Evolutionary conservation across 768 basidiomycete species (phyloP).

Genomic region (Termitomyces sp.): DNA sequence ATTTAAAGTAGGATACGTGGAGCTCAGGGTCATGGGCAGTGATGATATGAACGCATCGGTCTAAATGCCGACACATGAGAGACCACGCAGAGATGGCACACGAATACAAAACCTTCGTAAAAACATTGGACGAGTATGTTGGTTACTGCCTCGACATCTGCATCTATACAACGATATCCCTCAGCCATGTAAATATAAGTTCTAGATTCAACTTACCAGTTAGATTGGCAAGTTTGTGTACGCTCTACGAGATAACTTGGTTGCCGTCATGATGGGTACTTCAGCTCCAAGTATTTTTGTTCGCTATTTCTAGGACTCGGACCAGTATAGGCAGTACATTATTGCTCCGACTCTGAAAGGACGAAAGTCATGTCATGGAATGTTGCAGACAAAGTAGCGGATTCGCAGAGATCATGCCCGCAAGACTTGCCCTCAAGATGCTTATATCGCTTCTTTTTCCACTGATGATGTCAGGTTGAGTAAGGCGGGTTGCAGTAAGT

Average conservation of each 20-base stretch:
- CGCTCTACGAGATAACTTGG: background rate
- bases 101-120: constrained; percentile 6
- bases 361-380: background rate
- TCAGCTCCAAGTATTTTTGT: background rate
- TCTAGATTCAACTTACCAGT: background rate
- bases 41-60: constrained; percentile 9
- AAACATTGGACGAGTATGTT: constrained; percentile 11
- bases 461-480: too few relatives aligned
- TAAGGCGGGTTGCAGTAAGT: too few relatives aligned
- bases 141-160: constrained; percentile 6
- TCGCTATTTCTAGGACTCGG: background rate
- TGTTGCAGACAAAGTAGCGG: too few relatives aligned
- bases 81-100: background rate
- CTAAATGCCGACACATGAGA: background rate
- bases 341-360: background rate
- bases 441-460: too few relatives aligned
- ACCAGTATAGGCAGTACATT: background rate
- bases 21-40: constrained; percentile 8
- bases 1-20: constrained; percentile 11
- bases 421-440: too few relatives aligned
- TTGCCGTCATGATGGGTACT: background rate
- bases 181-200: background rate
- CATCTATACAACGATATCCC: background rate
- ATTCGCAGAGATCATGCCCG: too few relatives aligned
- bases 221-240: background rate